A percentile compares a stretch with the other conserved stretches of the same genome.
Evolutionary conservation across 176 grass and related monocot genomes (phyloP).

Genomic region (Poa pratensis): DNA sequence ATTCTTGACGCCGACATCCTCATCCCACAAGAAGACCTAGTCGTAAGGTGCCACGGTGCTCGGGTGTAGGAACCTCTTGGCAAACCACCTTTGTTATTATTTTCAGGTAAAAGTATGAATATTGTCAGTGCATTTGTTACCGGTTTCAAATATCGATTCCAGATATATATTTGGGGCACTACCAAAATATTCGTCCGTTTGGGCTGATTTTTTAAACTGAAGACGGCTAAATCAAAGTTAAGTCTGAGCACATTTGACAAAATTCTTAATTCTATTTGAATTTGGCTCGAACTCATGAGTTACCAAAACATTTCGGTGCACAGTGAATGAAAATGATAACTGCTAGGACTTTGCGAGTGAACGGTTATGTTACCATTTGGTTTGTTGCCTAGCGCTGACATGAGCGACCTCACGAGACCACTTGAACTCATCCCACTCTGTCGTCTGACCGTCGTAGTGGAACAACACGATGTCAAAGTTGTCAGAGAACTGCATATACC

Average conservation of each 20-base stretch:
- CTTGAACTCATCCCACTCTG: constrained; percentile 42
- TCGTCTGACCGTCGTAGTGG: constrained; percentile 41
- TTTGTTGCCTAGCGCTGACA: constrained; percentile 43
- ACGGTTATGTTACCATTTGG: constrained; percentile 34
- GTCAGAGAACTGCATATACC: background rate
- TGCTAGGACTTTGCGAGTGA: background rate
- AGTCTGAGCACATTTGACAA: too few relatives aligned
- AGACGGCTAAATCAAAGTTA: background rate
- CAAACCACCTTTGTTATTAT: constrained; percentile 49
- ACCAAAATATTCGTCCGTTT: background rate
- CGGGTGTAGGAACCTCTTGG: constrained; percentile 60
- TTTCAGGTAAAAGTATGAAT: background rate
- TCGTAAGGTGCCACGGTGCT: constrained; percentile 43
- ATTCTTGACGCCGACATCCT: constrained; percentile 29
- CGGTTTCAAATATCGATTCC: background rate
- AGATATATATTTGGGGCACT: background rate
- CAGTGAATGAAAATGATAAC: background rate
- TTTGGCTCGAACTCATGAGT: background rate
- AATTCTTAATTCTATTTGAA: background rate
- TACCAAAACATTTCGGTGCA: background rate
- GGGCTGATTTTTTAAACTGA: background rate
- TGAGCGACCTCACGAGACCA: constrained; percentile 48
- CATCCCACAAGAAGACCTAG: constrained; percentile 61
- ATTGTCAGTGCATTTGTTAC: background rate
- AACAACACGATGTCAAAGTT: constrained; percentile 48